Base-by-base conservation (phyloP, 129 eudicot species). In the Tagetes patula region DNA sequence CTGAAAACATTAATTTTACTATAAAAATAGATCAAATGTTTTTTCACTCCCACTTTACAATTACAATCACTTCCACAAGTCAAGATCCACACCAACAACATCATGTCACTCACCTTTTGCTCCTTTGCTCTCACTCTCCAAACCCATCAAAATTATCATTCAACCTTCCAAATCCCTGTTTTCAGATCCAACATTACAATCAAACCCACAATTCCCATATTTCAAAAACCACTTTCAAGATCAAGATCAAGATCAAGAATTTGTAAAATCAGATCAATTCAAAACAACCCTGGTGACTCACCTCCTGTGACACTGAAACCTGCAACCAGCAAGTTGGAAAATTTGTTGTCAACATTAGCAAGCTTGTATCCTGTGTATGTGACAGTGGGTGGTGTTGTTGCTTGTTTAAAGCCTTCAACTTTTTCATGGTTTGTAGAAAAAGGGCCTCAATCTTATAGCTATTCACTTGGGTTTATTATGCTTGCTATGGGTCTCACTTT, bases 331-430 rank as follows among this genome's bases (percentile, higher is more conserved):
- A 82, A 59, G 79, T 85, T 83, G 96, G 88, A 83, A 66, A 38
- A 63, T 36, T 50, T 79, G 73, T n/a, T 92, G 53, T 81, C 96
- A 1, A 62, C 71, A 68, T 86, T 89, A 76, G 97, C 94, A 38
- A 92, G 97, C 52, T 79, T 92, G 73, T 92, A 92, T 79, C 97
- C 97, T 53, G 71, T 89, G 4, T 92, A 92, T 76, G 96, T 92
- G 67, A 89, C 86, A 20, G 84, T 83, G 12, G 97, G 97, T 2
- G 97, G 87, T 36, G 68, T 70, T 58, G 82, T 92, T 79, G 96
- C 96, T 58, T 89, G 85, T 75, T 70, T 92, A 12, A 87, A 75
- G 54, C 96, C 97, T 42, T 83, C 88, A 14, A 79, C 89, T 39
- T 92, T 92, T 80, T 87, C 96, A 8, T 92, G 94, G 94, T 87